A percentile compares a stretch with the other conserved stretches of the same genome.
Evolutionary conservation across 2,329 filamentous ascomycete genomes (phyloP).

Genomic region (Pestalotiopsis sp.): DNA sequence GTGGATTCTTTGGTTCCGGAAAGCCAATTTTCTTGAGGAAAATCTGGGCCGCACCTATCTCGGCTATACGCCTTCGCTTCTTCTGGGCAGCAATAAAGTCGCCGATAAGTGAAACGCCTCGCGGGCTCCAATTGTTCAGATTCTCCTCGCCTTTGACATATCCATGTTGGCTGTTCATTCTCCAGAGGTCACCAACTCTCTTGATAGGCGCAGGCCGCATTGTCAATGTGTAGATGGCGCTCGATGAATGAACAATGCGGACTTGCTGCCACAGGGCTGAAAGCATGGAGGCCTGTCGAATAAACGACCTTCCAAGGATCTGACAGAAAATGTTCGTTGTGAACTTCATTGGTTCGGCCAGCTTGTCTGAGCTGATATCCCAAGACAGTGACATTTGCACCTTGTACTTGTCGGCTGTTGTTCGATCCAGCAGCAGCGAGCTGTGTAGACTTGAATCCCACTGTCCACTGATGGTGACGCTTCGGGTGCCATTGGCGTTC

Average conservation of each 20-base stretch:
- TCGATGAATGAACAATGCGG: conserved; percentile 83
- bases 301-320: conserved; percentile 80
- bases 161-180: conserved; percentile 91
- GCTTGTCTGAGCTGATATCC: conserved; percentile 81
- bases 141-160: conserved; percentile 96
- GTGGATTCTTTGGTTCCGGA: conserved; percentile 41
- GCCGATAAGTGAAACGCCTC: conserved; percentile 86
- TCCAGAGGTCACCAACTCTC: conserved; percentile 89
- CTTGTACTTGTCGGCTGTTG: conserved; percentile 88
- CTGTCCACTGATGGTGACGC: conserved; percentile 84
- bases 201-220: conserved; percentile 90
- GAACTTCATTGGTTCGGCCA: conserved; percentile 89
- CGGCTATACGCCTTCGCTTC: conserved; percentile 72
- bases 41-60: conserved; percentile 76
- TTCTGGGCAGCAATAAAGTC: conserved; percentile 81
- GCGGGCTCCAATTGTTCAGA: conserved; percentile 81
- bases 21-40: conserved; percentile 62
- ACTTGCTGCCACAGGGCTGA: conserved; percentile 84
- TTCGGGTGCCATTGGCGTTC: conserved; percentile 88
- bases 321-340: conserved; percentile 80
- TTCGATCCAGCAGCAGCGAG: conserved; percentile 89
- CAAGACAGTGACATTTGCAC: conserved; percentile 87
- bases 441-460: conserved; percentile 96
- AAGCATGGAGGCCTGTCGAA: conserved; percentile 85
- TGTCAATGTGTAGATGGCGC: conserved; percentile 82